A percentile compares a stretch with the other conserved stretches of the same genome.
phyloP scores from a whole-genome alignment of 768 basidiomycete species.

The Amanita pallidorosea region DNA sequence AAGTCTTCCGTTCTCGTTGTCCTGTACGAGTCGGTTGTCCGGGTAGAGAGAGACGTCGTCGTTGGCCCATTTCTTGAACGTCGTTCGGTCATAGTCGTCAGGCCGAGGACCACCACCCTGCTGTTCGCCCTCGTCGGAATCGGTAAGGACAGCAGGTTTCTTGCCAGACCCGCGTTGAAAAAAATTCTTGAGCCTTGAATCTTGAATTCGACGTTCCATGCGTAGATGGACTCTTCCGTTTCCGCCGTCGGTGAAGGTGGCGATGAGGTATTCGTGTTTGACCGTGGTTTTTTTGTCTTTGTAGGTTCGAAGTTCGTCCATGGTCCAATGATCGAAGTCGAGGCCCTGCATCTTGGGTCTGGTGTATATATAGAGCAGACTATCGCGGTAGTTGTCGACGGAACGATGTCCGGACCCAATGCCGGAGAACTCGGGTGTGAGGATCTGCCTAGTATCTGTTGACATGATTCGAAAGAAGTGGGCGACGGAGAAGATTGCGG shows the following conservation, averaged over 20 bases:
- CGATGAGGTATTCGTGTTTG: too few relatives aligned
- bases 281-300: not conserved
- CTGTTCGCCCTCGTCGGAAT: too few relatives aligned
- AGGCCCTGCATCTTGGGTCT: not conserved
- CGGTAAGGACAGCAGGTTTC: too few relatives aligned
- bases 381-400: not conserved
- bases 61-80: too few relatives aligned
- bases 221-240: not conserved
- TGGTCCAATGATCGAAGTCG: not conserved
- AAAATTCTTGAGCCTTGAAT: not conserved
- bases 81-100: too few relatives aligned
- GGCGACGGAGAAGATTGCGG: not conserved
- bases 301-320: not conserved
- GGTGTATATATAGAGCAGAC: not conserved
- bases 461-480: not conserved
- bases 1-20: not conserved
- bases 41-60: too few relatives aligned
- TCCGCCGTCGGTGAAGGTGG: not conserved
- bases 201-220: not conserved
- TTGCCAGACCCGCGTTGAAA: not conserved
- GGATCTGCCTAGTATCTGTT: too few relatives aligned
- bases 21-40: too few relatives aligned
- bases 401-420: too few relatives aligned
- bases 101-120: too few relatives aligned
- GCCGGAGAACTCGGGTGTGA: too few relatives aligned